These are phyloP conservation scores for Oldenlandia corymbosa DNA, from an alignment of 257 asterid species.

Conservation along the genomic window DNA sequence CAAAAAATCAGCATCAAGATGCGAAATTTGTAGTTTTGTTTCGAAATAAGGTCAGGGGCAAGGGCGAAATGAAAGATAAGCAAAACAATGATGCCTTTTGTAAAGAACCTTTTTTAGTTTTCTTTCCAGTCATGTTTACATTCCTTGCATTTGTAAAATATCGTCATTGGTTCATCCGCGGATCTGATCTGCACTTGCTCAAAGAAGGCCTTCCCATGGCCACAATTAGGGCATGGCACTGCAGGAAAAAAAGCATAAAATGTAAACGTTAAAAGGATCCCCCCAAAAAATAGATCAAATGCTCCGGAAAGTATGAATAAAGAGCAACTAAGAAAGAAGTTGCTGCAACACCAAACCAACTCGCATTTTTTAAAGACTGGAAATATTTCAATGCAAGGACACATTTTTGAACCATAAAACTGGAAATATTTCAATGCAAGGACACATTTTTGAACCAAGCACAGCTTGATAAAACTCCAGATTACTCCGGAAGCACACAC, in stretches of 20 bases:
- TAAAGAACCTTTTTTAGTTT: constrained; percentile 29
- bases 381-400: not conserved
- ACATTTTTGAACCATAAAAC: too few relatives aligned
- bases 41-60: too few relatives aligned
- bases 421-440: not conserved
- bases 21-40: too few relatives aligned
- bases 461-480: not conserved
- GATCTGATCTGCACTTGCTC: constrained; percentile 56
- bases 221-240: constrained; percentile 47
- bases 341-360: not conserved
- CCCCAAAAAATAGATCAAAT: too few relatives aligned
- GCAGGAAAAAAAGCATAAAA: constrained; percentile 14
- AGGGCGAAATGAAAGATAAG: not conserved
- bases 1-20: too few relatives aligned
- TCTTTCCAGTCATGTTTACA: constrained; percentile 52
- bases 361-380: too few relatives aligned
- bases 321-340: not conserved
- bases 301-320: not conserved
- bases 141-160: constrained; percentile 45
- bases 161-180: constrained; percentile 70
- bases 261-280: too few relatives aligned
- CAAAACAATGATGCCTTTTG: not conserved
- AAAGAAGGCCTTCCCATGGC: constrained; percentile 37
- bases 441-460: not conserved
- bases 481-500: not conserved